phyloP scores from a whole-genome alignment of 345 rosid species.

The Syzygium jambos region DNA sequence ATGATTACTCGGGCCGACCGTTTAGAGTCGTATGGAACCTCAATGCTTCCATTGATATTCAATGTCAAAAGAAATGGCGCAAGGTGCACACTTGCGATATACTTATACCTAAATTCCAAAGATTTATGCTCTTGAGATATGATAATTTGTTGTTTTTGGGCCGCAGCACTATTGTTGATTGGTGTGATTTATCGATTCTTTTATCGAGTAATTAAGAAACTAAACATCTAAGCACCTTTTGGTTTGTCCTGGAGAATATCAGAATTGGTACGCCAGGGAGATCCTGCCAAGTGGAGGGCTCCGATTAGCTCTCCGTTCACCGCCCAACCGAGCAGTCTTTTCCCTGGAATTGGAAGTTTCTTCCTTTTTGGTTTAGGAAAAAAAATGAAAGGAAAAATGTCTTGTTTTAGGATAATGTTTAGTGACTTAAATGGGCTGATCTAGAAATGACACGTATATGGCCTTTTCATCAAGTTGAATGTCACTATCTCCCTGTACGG shows the following conservation, averaged over 20 bases:
- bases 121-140: not conserved
- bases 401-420: not conserved
- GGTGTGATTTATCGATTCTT: not conserved
- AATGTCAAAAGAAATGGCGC: not conserved
- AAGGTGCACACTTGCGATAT: not conserved
- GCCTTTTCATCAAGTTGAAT: not conserved
- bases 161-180: not conserved
- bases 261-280: not conserved
- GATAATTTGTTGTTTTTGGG: not conserved
- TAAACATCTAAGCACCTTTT: not conserved
- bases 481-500: slow-evolving; percentile 4
- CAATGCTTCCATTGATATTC: not conserved
- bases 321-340: not conserved
- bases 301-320: not conserved
- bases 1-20: not conserved
- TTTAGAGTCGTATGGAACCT: not conserved
- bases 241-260: not conserved
- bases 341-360: not conserved
- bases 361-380: not conserved
- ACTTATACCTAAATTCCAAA: not conserved
- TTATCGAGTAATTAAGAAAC: not conserved
- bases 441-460: not conserved
- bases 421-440: not conserved
- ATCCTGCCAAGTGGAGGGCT: not conserved
- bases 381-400: not conserved